Conservation (phyloP, 306 rosid species). For the Corylus avellana region DNA sequence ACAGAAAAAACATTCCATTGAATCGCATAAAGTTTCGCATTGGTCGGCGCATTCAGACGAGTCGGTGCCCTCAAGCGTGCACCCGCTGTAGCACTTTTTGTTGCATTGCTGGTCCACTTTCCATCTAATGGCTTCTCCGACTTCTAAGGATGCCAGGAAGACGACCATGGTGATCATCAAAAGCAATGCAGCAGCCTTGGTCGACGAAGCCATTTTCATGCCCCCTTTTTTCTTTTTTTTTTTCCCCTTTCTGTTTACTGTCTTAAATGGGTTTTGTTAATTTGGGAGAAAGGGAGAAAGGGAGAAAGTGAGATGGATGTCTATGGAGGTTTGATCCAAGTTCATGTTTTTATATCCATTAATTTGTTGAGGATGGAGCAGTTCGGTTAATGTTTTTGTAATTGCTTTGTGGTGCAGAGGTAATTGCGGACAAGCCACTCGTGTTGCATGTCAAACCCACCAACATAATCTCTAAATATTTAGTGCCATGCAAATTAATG, state of each 20-base stretch:
- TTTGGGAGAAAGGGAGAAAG: too few species aligned
- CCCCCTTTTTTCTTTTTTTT: not conserved
- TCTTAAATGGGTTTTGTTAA: too few species aligned
- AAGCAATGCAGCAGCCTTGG: constrained; percentile 2
- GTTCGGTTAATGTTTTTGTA: not conserved
- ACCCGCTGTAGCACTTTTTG: not conserved
- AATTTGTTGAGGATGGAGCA: too few species aligned
- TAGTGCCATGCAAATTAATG: not conserved
- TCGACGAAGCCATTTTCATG: constrained; percentile 13
- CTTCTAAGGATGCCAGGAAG: not conserved
- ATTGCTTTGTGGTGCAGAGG: not conserved
- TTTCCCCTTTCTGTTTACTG: not conserved
- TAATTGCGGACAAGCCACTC: not conserved
- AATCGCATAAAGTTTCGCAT: not conserved
- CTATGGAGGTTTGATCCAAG: not conserved
- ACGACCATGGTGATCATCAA: not conserved
- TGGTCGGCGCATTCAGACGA: not conserved
- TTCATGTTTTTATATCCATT: not conserved
- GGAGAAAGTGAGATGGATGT: too few species aligned
- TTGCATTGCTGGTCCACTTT: not conserved
- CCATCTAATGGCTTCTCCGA: not conserved
- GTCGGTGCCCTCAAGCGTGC: not conserved
- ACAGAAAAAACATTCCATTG: not conserved
- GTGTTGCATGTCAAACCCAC: not conserved
- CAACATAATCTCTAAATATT: not conserved